Base-by-base conservation (phyloP, 139 green algal species). In the Chlorella sorokiniana region DNA sequence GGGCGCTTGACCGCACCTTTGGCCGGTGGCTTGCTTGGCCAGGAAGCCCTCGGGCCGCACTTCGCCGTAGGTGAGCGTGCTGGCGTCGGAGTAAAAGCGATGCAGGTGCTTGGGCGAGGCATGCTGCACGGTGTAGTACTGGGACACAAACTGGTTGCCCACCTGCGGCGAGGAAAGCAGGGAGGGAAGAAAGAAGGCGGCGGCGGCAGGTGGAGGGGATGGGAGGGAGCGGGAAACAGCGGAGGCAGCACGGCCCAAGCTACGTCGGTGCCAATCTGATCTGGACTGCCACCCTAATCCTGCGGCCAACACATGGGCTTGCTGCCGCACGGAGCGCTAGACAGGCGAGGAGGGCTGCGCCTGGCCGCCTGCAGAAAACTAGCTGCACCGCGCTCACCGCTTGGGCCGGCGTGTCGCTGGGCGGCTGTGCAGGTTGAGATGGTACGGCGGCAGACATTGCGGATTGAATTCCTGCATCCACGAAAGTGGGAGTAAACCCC, bases 51-150 rank as follows among this genome's bases (percentile, higher is more conserved):
- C 80, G 1, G 71, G 63, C n/a, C 70, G 38, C 16, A 82, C 61
- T 54, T 93, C 86, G 11, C 81, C 81, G 63, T 90, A 79, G 16
- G 87, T 92, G 16, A 98, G 80, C 7, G 68, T 94, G 56, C 89
- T 93, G 69, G 82, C 78, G 73, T 97, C 92, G 44, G 89, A 94
- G 84, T 98, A 98, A 78, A 98, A 98, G 5, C 91, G 87, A 84
- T 96, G 86, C 69, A 96, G 68, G 56, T 92, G 85, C 69, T 89
- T 81, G 2, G 95, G 91, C 4, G 84, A 84, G 35, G 90, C 89
- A 18, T 89, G 84, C 54, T 98, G 75, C 16, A 98, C 91, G 1
- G 90, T 91, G 75, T 97, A 98, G 69, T 93, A 98, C 69, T 97
- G 94, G 9, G 83, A 85, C 10, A 96, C 89, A 70, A 98, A 98